Conservation (phyloP, 768 basidiomycete genomes). For the Suillus luteus region DNA sequence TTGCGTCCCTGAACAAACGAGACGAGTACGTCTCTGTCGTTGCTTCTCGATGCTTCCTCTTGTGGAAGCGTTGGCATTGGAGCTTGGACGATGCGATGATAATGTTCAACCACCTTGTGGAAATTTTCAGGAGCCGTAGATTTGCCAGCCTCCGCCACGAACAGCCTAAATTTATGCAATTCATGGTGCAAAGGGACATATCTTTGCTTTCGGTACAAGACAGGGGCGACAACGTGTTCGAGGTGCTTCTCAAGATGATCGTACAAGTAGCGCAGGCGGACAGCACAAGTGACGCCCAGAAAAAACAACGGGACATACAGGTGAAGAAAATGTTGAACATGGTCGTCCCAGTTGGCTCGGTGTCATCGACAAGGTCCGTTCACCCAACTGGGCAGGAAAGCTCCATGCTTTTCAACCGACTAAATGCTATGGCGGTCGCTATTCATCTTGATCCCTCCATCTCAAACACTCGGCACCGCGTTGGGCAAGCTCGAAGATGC, state of each 20-base stretch:
- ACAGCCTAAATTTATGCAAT: slow-evolving; percentile 66
- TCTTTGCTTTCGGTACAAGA: slow-evolving; percentile 52
- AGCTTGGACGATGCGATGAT: slow-evolving; percentile 51
- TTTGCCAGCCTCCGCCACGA: slow-evolving; percentile 72
- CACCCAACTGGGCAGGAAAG: slow-evolving; percentile 57
- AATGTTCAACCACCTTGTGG: slow-evolving; percentile 64
- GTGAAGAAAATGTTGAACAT: slow-evolving; percentile 72
- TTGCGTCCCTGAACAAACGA: slow-evolving; percentile 47
- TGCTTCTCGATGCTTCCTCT: slow-evolving; percentile 68
- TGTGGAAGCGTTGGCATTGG: slow-evolving; percentile 83
- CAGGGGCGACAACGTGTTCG: slow-evolving; percentile 68
- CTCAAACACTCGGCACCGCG: slow-evolving; percentile 48
- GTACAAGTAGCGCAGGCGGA: slow-evolving; percentile 55
- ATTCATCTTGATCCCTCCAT: slow-evolving; percentile 64
- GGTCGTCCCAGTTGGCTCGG: slow-evolving; percentile 68
- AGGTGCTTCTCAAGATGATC: slow-evolving; percentile 80
- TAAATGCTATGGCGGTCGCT: slow-evolving; percentile 69
- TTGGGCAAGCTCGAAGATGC: slow-evolving; percentile 68
- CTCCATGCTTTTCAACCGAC: slow-evolving; percentile 82
- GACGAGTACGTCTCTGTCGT: slow-evolving; percentile 74
- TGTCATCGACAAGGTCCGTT: slow-evolving; percentile 58
- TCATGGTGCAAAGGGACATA: slow-evolving; percentile 60
- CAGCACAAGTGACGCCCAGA: slow-evolving; percentile 28
- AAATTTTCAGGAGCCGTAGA: slow-evolving; percentile 75
- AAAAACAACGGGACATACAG: slow-evolving; percentile 41